Percentiles rank a stretch among this genome's conserved stretches.
Conservation (phyloP, 2,329 filamentous ascomycete genomes). For the Verticillium zaregamsianum region DNA sequence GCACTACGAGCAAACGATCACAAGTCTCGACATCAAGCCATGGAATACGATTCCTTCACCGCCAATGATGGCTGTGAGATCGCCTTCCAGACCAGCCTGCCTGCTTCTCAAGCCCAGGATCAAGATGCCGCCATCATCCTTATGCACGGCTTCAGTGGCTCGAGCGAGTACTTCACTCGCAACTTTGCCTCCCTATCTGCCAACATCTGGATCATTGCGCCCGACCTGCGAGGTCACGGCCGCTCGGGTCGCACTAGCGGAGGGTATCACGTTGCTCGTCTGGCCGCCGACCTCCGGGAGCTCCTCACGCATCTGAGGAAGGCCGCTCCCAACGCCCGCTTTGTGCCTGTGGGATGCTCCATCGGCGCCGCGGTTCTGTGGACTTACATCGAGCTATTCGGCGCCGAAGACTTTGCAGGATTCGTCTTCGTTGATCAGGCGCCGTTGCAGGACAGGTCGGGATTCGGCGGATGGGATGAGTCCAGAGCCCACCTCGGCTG, state of each 20-base stretch:
- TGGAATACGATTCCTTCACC: constrained; percentile 21
- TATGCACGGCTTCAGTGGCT: constrained; percentile 36
- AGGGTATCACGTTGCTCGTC: constrained; percentile 35
- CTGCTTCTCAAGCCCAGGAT: constrained; percentile 9
- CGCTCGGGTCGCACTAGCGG: constrained; percentile 23
- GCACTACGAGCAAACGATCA: neutral
- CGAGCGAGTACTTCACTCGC: constrained; percentile 31
- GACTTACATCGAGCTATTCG: constrained; percentile 35
- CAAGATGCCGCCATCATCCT: constrained; percentile 24
- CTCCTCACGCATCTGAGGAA: constrained; percentile 22
- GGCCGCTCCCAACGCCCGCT: constrained; percentile 4
- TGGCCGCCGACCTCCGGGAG: constrained; percentile 30
- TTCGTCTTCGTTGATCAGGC: constrained; percentile 36
- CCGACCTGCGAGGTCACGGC: constrained; percentile 35
- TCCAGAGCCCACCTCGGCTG: constrained; percentile 27
- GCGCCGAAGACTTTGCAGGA: constrained; percentile 23
- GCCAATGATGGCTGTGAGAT: constrained; percentile 30
- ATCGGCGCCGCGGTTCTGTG: constrained; percentile 36
- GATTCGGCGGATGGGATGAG: constrained; percentile 24
- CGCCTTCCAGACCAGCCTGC: constrained; percentile 29
- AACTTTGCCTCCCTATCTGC: constrained; percentile 23
- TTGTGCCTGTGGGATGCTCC: constrained; percentile 33
- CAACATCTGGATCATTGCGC: constrained; percentile 30
- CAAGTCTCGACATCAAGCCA: constrained; percentile 11
- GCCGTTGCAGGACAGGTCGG: constrained; percentile 32